Evolutionary conservation across 2,329 filamentous ascomycete species (phyloP).

Genomic region (Beauveria pseudobassiana): DNA sequence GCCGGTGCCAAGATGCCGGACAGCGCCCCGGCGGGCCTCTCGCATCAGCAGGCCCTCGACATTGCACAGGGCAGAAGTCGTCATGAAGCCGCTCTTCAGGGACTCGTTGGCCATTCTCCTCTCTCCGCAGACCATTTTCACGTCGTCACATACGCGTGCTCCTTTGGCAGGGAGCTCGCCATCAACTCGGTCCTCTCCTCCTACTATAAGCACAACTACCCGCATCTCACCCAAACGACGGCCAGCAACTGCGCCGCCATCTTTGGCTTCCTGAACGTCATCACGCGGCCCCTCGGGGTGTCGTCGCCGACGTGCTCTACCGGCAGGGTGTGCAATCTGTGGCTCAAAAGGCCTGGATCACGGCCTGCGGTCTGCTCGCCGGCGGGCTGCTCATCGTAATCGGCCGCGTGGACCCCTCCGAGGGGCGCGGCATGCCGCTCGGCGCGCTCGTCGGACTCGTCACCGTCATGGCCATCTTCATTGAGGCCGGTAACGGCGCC

Average conservation of each 20-base stretch:
- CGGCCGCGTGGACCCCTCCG: constrained; percentile 55
- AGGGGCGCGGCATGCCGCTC: constrained; percentile 29
- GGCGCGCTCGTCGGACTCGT: constrained; percentile 69
- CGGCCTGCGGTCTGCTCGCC: constrained; percentile 47
- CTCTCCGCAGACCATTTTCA: constrained; percentile 50
- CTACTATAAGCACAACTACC: constrained; percentile 55
- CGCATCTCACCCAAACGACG: constrained; percentile 45
- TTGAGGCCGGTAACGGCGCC: constrained; percentile 78
- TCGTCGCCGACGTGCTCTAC: constrained; percentile 45
- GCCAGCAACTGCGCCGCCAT: constrained; percentile 60
- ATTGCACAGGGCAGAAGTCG: constrained; percentile 44
- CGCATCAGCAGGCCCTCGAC: constrained; percentile 45
- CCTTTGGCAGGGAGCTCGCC: constrained; percentile 55
- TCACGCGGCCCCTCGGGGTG: constrained; percentile 61
- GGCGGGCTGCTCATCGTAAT: constrained; percentile 55
- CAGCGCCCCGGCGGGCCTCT: constrained; percentile 26
- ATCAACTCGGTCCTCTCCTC: constrained; percentile 53
- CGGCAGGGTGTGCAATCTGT: constrained; percentile 26
- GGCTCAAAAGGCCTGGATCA: constrained; percentile 40
- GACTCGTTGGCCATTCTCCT: constrained; percentile 38
- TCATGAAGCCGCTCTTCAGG: constrained; percentile 48
- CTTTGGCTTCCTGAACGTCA: constrained; percentile 67
- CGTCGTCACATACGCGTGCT: constrained; percentile 52
- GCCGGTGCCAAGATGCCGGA: not conserved
- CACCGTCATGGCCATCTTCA: constrained; percentile 70